A percentile compares a stretch with the other conserved stretches of the same genome.
Conservation (phyloP, 1,284 basidiomycete species). For the Sporisorium exsertum region DNA sequence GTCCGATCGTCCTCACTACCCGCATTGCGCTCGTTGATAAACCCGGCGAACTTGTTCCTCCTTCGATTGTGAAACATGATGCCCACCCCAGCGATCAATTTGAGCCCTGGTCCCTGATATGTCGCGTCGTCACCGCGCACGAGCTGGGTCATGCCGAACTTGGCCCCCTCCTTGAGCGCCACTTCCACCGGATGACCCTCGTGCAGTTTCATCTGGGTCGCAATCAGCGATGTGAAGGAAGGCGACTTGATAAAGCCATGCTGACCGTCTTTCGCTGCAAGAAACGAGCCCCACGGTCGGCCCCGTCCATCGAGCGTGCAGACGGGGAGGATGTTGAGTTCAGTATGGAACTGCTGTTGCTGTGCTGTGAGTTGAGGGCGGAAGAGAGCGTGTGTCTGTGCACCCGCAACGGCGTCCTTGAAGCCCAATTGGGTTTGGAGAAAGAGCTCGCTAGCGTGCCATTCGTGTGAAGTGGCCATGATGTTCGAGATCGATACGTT, state of each 20-base stretch:
- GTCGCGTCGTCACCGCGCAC: constrained; percentile 13
- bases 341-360: constrained; percentile 34
- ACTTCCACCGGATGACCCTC: constrained; percentile 31
- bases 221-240: constrained; percentile 30
- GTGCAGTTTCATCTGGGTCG: constrained; percentile 24
- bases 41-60: constrained; percentile 42
- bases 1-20: constrained; percentile 17
- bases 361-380: constrained; percentile 31
- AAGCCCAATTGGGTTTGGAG: constrained; percentile 30
- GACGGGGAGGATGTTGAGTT: constrained; percentile 33
- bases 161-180: constrained; percentile 28
- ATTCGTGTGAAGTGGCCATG: constrained; percentile 34
- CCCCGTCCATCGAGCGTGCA: constrained; percentile 35
- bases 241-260: constrained; percentile 31
- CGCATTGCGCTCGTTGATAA: constrained; percentile 33
- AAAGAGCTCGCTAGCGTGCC: constrained; percentile 41
- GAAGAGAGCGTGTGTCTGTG: constrained; percentile 32
- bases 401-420: constrained; percentile 33
- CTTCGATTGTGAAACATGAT: constrained; percentile 44
- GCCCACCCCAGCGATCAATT: constrained; percentile 34
- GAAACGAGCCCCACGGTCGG: constrained; percentile 38
- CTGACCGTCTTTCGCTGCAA: constrained; percentile 15
- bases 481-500: neutral
- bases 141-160: constrained; percentile 32
- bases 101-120: constrained; percentile 33